Evolutionary conservation across 441 rosid genomes (phyloP).

Genomic region (Erodium trifolium): DNA sequence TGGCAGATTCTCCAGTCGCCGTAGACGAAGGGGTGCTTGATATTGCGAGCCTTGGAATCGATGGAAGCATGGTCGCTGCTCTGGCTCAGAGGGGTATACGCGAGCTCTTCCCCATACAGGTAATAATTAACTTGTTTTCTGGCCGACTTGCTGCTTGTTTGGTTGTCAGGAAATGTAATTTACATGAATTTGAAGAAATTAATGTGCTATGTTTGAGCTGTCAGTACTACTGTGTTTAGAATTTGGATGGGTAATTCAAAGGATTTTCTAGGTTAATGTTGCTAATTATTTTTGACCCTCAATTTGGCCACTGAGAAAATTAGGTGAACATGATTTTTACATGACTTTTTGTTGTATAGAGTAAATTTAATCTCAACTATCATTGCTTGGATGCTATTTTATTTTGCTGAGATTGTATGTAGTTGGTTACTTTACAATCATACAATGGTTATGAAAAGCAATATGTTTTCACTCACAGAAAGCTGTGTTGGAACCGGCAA

Average conservation of each 20-base stretch:
- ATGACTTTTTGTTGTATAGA: background rate
- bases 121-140: background rate
- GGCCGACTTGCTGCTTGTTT: background rate
- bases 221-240: background rate
- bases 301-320: background rate
- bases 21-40: background rate
- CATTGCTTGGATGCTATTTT: background rate
- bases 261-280: background rate
- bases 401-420: background rate
- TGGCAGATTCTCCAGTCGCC: background rate
- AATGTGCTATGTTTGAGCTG: no score
- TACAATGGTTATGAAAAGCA: background rate
- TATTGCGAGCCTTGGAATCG: constrained; percentile 1
- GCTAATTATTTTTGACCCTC: background rate
- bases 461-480: constrained; percentile 24
- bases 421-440: background rate
- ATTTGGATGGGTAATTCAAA: background rate
- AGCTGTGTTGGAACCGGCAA: constrained; percentile 91
- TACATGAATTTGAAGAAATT: background rate
- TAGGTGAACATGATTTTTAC: background rate
- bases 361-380: background rate
- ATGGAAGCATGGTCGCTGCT: constrained; percentile 1
- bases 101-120: constrained; percentile 3
- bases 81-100: background rate
- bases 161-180: background rate